Conservation (phyloP, 179 eudicot species). For the Drosera spatulata region DNA sequence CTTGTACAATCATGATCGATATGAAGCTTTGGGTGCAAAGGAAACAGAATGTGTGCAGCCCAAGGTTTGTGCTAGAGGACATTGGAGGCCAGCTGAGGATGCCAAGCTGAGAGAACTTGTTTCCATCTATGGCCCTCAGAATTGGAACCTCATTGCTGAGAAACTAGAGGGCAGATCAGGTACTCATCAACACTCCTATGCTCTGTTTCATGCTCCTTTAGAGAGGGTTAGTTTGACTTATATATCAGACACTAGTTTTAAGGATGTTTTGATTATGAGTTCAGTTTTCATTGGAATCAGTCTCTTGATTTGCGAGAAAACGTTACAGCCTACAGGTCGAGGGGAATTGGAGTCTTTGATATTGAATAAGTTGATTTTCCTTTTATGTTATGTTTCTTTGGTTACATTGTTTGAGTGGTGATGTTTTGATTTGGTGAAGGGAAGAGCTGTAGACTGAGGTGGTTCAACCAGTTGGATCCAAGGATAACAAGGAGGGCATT, state of each 20-base stretch:
- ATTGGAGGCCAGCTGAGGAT: constrained; percentile 82
- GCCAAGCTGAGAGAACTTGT: constrained; percentile 63
- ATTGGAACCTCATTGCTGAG: constrained; percentile 77
- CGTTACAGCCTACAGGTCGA: too few relatives aligned
- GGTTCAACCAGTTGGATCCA: constrained; percentile 85
- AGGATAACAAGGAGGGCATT: constrained; percentile 68
- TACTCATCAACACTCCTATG: background rate
- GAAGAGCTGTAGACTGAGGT: constrained; percentile 71
- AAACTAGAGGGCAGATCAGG: constrained; percentile 72
- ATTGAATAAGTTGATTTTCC: too few relatives aligned
- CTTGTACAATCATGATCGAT: constrained; percentile 4
- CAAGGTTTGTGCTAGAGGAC: constrained; percentile 64
- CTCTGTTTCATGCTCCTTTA: too few relatives aligned
- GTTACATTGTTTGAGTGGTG: too few relatives aligned
- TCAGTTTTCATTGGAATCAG: too few relatives aligned
- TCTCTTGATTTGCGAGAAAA: too few relatives aligned
- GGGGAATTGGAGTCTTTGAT: too few relatives aligned
- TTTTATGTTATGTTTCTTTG: too few relatives aligned
- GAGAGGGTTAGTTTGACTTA: too few relatives aligned
- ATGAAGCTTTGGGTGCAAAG: constrained; percentile 6
- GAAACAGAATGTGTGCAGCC: constrained; percentile 9
- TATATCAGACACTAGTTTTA: too few relatives aligned
- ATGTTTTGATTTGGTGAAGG: constrained; percentile 17
- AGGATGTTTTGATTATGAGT: too few relatives aligned
- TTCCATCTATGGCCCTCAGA: constrained; percentile 63